Evolutionary conservation across 2,329 filamentous ascomycete genomes (phyloP), one percentile per base, ranked within the genome.

Genomic region (Penicillium nordicum): DNA sequence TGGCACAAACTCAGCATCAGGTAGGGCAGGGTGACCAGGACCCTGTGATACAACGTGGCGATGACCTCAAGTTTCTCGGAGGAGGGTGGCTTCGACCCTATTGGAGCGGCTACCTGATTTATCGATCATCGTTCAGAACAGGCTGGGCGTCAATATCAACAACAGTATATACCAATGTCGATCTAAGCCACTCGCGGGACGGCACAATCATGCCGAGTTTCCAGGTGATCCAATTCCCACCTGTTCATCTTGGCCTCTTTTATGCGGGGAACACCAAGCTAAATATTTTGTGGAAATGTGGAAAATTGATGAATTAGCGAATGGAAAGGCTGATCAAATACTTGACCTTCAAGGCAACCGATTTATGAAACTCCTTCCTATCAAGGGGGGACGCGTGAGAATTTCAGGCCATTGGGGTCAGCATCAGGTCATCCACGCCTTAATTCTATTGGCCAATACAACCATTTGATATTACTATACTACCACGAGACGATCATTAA

Each of bases 11-110:
- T 38, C 18, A n/a, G 43, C 9, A 14, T 52, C 14, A 27, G 34
- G 57, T 57, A 57, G 57, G 56, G 64, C 57, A 65, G 54, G 48
- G 51, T 66, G 64, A 66, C 62, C 62, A 29, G 29, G 58, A 49
- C 55, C 64, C 51, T 52, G 64, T 66, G 64, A 66, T 63, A 38
- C 32, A 53, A 34, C 36, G 53, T 57, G 53, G 52, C 55, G 44
- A 63, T 54, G 51, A 50, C 43, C 41, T 60, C 34, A 38, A 16
- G 40, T 37, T 49, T 34, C 36, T 42, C 29, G 30, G 37, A 21
- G 11, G 18, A 41, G 16, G 14, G n/a, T 18, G 21, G 27, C 16
- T 18, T n/a, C n/a, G 21, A 32, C 44, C 42, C 48, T 16, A 60
- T 59, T 57, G 48, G 58, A 52, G n/a, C 40, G 25, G 12, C 27